Conservation (phyloP, 108 stramenopile genomes). For the Cyclotella choctawhatcheeana region DNA sequence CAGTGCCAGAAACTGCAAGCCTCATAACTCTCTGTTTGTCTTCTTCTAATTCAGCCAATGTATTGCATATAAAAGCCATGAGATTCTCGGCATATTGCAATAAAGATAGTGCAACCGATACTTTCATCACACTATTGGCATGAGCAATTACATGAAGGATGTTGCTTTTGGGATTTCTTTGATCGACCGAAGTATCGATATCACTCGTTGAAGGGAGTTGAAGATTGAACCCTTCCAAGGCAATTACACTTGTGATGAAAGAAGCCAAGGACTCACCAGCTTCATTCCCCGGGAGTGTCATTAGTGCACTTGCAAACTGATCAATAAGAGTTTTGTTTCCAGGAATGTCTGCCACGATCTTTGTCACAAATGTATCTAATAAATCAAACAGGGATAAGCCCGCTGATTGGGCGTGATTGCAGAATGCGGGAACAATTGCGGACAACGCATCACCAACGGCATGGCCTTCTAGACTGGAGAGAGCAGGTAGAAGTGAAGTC, state of each 20-base stretch:
- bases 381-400: conserved; percentile 56
- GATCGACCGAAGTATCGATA: neutral
- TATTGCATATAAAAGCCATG: conserved; percentile 37
- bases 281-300: conserved; percentile 34
- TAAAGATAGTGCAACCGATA: conserved; percentile 38
- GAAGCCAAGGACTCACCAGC: conserved; percentile 56
- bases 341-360: conserved; percentile 23
- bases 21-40: conserved; percentile 26
- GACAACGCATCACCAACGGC: conserved; percentile 46
- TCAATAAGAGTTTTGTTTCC: conserved; percentile 34
- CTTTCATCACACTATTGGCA: conserved; percentile 31
- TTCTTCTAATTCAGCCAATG: conserved; percentile 8
- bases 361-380: conserved; percentile 50
- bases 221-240: conserved; percentile 38
- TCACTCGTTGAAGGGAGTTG: conserved; percentile 1
- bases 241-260: conserved; percentile 50
- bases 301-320: conserved; percentile 52
- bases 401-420: conserved; percentile 50
- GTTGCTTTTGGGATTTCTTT: conserved; percentile 8
- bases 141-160: conserved; percentile 36
- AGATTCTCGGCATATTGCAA: conserved; percentile 55
- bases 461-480: conserved; percentile 45
- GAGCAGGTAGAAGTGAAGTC: conserved; percentile 62
- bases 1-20: conserved; percentile 32
- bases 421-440: conserved; percentile 65